A percentile compares a stretch with the other conserved stretches of the same genome.
Evolutionary conservation across 768 basidiomycete genomes (phyloP).

Genomic region (Lactifluus volemus): DNA sequence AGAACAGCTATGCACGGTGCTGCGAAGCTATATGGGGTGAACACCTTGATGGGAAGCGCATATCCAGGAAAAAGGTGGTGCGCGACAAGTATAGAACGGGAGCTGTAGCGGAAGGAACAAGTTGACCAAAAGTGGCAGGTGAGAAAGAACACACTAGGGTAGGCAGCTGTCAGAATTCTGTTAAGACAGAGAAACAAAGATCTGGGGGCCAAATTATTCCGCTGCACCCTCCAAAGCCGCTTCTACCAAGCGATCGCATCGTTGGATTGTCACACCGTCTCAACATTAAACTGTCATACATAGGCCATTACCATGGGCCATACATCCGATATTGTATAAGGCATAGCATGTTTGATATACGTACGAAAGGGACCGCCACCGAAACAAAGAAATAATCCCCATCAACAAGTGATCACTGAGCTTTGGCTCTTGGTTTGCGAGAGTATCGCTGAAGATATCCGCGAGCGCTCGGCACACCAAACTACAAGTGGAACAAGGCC

Average conservation of each 20-base stretch:
- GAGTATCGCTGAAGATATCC: conserved; percentile 13
- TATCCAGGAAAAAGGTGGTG: not conserved
- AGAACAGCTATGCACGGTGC: not conserved
- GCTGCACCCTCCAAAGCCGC: not conserved
- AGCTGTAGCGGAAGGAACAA: not conserved
- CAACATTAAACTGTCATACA: not conserved
- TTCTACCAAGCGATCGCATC: not conserved
- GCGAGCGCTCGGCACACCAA: conserved; percentile 20
- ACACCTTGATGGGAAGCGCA: not conserved
- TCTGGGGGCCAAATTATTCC: not conserved
- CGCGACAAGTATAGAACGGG: not conserved
- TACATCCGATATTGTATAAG: not conserved
- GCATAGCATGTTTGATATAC: not conserved
- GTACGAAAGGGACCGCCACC: not conserved
- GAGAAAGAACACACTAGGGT: not conserved
- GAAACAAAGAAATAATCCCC: not conserved
- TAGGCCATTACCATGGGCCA: not conserved
- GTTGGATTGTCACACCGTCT: not conserved
- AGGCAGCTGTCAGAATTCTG: conserved; percentile 6
- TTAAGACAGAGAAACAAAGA: not conserved
- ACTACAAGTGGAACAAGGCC: conserved; percentile 16
- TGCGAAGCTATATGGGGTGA: not conserved
- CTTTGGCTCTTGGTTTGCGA: conserved; percentile 11
- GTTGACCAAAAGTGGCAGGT: not conserved
- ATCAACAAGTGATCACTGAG: conserved; percentile 7